phyloP scores from a whole-genome alignment of 768 basidiomycete species.

The Hortiboletus campestris region DNA sequence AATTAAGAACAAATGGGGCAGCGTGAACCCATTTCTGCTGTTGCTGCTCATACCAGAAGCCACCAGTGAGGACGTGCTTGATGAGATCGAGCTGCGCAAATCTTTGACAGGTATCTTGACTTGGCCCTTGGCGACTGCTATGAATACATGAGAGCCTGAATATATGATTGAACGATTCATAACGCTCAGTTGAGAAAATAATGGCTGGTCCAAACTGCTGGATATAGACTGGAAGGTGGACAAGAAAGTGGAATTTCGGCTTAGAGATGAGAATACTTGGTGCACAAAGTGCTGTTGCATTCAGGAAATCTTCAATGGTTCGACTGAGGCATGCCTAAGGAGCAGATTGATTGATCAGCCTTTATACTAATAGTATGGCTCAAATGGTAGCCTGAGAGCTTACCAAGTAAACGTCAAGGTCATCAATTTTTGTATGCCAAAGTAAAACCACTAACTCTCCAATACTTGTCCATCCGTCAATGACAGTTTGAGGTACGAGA shows the following conservation, averaged over 20 bases:
- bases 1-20: too few relatives aligned
- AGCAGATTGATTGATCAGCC: too few relatives aligned
- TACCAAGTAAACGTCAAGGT: background rate
- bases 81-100: too few relatives aligned
- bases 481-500: constrained; percentile 22
- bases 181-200: background rate
- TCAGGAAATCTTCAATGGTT: background rate
- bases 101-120: too few relatives aligned
- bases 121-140: too few relatives aligned
- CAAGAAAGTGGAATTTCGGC: background rate
- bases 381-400: too few relatives aligned
- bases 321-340: background rate
- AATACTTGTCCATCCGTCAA: constrained; percentile 32
- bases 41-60: too few relatives aligned
- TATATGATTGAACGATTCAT: background rate
- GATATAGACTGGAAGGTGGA: background rate
- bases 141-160: background rate
- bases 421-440: constrained; percentile 32
- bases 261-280: background rate
- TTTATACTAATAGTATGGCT: background rate
- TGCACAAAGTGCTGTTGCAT: background rate
- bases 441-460: constrained; percentile 37
- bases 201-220: background rate
- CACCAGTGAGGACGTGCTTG: too few relatives aligned
- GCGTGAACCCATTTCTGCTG: too few relatives aligned